phyloP scores from a whole-genome alignment of 768 basidiomycete genomes.

The Boletus speciosus region DNA sequence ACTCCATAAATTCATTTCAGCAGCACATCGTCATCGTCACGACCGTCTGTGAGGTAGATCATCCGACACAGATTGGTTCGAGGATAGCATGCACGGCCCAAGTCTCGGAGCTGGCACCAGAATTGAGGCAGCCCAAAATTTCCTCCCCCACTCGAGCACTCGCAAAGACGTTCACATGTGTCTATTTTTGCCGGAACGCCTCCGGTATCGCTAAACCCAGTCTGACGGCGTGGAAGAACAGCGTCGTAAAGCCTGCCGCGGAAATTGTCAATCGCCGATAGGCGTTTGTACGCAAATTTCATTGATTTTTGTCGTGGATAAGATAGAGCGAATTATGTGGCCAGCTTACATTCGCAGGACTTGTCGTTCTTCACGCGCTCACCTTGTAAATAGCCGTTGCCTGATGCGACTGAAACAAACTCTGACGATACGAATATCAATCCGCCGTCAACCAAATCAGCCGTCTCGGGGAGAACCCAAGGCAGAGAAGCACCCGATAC shows the following conservation, averaged over 20 bases:
- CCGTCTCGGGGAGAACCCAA: not conserved
- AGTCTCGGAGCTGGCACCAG: no score
- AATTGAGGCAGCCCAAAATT: no score
- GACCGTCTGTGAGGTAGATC: no score
- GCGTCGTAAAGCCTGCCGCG: conserved; percentile 45
- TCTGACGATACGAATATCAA: not conserved
- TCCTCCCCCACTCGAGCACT: not conserved
- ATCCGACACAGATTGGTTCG: no score
- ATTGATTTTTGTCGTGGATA: conserved; percentile 51
- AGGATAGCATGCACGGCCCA: no score
- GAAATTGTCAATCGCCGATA: conserved; percentile 63
- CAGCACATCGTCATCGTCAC: no score
- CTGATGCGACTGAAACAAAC: conserved; percentile 23
- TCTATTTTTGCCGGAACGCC: no score
- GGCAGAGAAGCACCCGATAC: conserved; percentile 39
- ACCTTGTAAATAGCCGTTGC: conserved; percentile 46
- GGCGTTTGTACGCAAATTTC: conserved; percentile 50
- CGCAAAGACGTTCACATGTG: conserved; percentile 29
- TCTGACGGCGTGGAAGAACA: conserved; percentile 46
- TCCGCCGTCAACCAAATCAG: no score
- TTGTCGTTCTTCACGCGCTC: not conserved
- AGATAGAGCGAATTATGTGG: conserved; percentile 73
- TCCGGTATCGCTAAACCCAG: conserved; percentile 18
- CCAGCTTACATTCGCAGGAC: conserved; percentile 23
- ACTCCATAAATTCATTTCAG: conserved; percentile 44